These are phyloP conservation scores for Myriosclerotinia scirpicola DNA, from an alignment of 2,329 filamentous ascomycete genomes.

Conservation along the genomic window DNA sequence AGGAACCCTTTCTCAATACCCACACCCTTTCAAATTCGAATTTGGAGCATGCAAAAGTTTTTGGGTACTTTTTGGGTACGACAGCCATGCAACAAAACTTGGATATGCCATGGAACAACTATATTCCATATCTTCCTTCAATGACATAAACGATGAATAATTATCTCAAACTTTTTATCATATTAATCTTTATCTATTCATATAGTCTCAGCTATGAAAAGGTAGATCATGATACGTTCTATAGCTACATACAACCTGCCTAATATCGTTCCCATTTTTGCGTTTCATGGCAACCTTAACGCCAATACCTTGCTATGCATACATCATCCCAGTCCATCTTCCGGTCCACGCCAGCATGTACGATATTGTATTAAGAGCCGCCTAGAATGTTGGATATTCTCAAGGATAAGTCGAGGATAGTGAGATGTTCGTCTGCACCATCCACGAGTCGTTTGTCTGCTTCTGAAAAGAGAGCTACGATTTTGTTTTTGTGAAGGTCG, in stretches of 20 bases:
- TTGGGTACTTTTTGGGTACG: no score
- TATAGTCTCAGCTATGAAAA: slow-evolving; percentile 1
- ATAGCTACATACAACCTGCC: slow-evolving; percentile 11
- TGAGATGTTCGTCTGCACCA: slow-evolving; percentile 91
- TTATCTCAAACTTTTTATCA: background rate
- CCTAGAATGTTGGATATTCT: slow-evolving; percentile 72
- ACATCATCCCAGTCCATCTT: background rate
- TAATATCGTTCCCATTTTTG: background rate
- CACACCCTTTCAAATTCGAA: no score
- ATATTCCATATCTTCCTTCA: background rate
- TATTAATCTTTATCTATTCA: slow-evolving; percentile 14
- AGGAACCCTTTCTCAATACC: no score
- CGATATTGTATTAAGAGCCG: slow-evolving; percentile 28
- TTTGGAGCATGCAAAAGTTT: background rate
- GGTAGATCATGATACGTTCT: slow-evolving; percentile 11
- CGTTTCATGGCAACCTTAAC: slow-evolving; percentile 2
- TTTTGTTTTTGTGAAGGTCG: slow-evolving; percentile 85
- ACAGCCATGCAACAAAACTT: background rate
- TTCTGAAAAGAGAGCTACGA: slow-evolving; percentile 87
- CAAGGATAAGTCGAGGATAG: slow-evolving; percentile 80
- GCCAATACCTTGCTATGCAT: slow-evolving; percentile 21
- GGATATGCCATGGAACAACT: background rate
- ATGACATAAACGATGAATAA: background rate
- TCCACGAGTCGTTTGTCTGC: slow-evolving; percentile 93
- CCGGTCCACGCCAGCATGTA: background rate